phyloP scores from a whole-genome alignment of 176 grass and related monocot species.

The Oryza glaberrima region DNA sequence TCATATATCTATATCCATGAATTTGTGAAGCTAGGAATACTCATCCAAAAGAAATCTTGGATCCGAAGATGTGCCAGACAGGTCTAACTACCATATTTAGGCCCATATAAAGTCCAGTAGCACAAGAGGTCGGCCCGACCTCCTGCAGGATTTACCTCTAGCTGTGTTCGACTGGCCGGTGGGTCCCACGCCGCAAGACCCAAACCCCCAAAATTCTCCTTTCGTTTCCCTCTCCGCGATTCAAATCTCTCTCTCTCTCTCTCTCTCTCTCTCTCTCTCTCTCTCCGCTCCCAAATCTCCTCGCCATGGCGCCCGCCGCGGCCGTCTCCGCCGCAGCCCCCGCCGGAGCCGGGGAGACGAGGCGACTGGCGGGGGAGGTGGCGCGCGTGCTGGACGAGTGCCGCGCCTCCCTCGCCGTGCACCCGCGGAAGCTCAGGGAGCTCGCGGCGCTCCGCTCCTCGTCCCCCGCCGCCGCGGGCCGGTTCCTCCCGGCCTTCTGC shows the following conservation, averaged over 20 bases:
- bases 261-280: not conserved
- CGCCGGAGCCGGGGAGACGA: conserved; percentile 36
- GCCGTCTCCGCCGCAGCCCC: not conserved
- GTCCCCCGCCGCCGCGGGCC: conserved; percentile 26
- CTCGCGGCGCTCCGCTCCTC: conserved; percentile 57
- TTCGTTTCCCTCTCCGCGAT: conserved; percentile 32
- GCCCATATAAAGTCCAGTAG: too few relatives aligned
- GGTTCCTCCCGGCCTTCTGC: conserved; percentile 72
- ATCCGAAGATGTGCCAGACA: too few relatives aligned
- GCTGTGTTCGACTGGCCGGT: not conserved
- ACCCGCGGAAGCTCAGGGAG: conserved; percentile 80
- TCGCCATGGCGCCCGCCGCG: conserved; percentile 41
- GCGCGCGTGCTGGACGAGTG: conserved; percentile 78
- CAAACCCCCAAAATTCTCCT: not conserved
- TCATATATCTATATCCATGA: too few relatives aligned
- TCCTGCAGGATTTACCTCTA: too few relatives aligned
- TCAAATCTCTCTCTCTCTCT: conserved; percentile 30
- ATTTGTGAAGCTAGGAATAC: too few relatives aligned
- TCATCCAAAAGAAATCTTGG: too few relatives aligned
- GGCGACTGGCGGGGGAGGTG: conserved; percentile 49
- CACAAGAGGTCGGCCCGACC: too few relatives aligned
- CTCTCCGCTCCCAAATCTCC: not conserved
- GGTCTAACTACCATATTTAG: too few relatives aligned
- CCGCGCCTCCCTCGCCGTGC: conserved; percentile 62
- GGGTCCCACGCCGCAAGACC: too few relatives aligned